A percentile compares a stretch with the other conserved stretches of the same genome.
These are phyloP conservation scores for Setomelanomma holmii DNA, from an alignment of 2,329 filamentous ascomycete genomes.

Conservation along the genomic window DNA sequence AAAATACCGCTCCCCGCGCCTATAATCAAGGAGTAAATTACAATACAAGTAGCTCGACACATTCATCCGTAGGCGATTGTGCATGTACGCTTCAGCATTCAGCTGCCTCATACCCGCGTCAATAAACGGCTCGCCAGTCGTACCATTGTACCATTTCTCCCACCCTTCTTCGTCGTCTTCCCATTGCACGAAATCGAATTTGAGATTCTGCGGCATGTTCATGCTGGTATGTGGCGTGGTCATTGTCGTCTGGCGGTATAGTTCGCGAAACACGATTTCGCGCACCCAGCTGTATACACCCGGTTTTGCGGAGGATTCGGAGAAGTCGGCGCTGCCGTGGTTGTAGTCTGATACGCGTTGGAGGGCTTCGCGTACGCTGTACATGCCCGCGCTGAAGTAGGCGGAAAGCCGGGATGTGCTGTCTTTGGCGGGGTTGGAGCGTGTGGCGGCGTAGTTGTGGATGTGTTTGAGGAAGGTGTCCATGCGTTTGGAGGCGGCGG, in stretches of 20 bases:
- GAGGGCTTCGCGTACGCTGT: slow-evolving; percentile 56
- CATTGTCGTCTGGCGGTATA: slow-evolving; percentile 58
- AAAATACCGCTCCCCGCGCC: slow-evolving; percentile 59
- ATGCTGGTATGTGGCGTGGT: slow-evolving; percentile 57
- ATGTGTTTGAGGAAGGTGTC: slow-evolving; percentile 52
- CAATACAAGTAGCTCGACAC: slow-evolving; percentile 56
- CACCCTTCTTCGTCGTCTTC: slow-evolving; percentile 56
- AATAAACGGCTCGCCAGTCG: slow-evolving; percentile 58
- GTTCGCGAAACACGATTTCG: slow-evolving; percentile 60
- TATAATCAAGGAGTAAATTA: slow-evolving; percentile 59
- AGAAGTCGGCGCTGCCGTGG: slow-evolving; percentile 53
- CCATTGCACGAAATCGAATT: slow-evolving; percentile 60
- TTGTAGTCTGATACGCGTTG: slow-evolving; percentile 52
- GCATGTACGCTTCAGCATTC: slow-evolving; percentile 59
- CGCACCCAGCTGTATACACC: slow-evolving; percentile 57
- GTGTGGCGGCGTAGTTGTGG: slow-evolving; percentile 50
- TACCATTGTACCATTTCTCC: slow-evolving; percentile 14
- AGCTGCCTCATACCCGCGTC: slow-evolving; percentile 62
- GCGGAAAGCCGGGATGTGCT: slow-evolving; percentile 52
- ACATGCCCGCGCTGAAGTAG: slow-evolving; percentile 56
- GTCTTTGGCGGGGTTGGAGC: slow-evolving; percentile 52
- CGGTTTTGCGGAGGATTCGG: slow-evolving; percentile 42
- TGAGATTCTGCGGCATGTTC: slow-evolving; percentile 60
- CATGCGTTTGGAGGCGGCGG: slow-evolving; percentile 52
- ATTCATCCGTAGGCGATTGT: slow-evolving; percentile 61